Conservation (phyloP, 2,329 filamentous ascomycete genomes). For the Trichoderma atrobrunneum region DNA sequence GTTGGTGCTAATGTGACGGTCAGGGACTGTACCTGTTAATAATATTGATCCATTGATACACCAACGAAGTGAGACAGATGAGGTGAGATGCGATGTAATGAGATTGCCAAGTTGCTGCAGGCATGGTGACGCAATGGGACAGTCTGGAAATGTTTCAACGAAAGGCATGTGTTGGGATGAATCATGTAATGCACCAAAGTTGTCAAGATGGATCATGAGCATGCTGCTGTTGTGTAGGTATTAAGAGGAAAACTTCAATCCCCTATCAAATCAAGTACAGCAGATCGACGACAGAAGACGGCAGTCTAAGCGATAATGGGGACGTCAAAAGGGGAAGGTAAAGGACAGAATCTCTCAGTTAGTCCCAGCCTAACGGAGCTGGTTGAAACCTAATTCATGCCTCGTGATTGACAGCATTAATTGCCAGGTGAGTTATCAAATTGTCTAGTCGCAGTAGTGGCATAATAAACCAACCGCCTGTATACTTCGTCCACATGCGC, state of each 20-base stretch:
- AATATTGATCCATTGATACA: neutral
- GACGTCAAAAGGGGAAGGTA: neutral
- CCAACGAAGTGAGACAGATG: neutral
- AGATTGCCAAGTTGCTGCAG: neutral
- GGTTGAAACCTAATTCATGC: neutral
- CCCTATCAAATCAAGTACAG: neutral
- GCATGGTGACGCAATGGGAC: conserved; percentile 2
- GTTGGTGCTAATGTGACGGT: neutral
- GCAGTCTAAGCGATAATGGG: neutral
- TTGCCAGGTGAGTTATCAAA: neutral
- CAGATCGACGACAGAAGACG: neutral
- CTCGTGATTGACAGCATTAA: neutral
- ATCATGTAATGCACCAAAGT: neutral
- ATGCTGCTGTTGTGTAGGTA: neutral
- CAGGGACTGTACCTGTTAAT: too few relatives aligned
- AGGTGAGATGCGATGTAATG: neutral
- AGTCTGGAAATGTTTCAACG: neutral
- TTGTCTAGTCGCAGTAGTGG: neutral
- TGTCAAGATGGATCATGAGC: neutral
- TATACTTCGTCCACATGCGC: neutral
- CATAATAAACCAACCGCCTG: neutral
- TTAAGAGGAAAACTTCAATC: neutral
- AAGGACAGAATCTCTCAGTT: neutral
- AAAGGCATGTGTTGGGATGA: neutral
- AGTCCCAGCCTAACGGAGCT: neutral